Base-by-base conservation (phyloP, 1,284 basidiomycete species). In the Ganoderma lingzhi region DNA sequence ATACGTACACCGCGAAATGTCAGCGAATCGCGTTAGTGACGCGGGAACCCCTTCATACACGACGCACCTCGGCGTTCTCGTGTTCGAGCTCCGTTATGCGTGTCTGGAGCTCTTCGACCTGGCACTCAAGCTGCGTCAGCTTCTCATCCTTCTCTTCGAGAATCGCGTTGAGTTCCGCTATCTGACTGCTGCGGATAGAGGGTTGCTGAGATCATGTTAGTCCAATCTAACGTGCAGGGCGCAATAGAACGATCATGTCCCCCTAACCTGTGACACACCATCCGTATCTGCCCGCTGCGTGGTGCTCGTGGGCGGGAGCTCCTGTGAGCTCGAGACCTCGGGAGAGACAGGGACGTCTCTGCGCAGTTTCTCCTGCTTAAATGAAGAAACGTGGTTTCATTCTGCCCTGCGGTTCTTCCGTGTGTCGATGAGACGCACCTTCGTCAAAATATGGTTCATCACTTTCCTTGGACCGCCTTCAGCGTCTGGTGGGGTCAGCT, bases 261-360 rank as follows among this genome's bases (percentile, higher is more conserved):
- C n/a, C 35, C 56, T 59, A 15, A 61, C 77, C 68, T 73, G 72
- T 1, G 74, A 76, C 51, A 78, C 75, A 58, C 76, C 74, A 32
- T 76, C 77, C 6, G 67, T 69, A 28, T 73, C 75, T 12, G 76
- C 77, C 30, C 69, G 75, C 30, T 77, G 77, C 5, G 74, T 76
- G 0, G 78, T 75, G 32, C 72, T 69, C 3, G 75, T 77, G 0
- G 69, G 65, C 3, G 74, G 72, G 14, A 70, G 63, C 28, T 74
- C 71, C 14, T 67, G 65, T 19, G 62, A 17, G 6, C 19, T 32
- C 6, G 65, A 51, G 23, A 64, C 53, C 28, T 66, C 67, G 1
- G 70, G 69, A n/a, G 69, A 69, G 17, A 30, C 23, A 8, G 28
- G 39, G 28, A n/a, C 51, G 15, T 62, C 44, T n/a, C 56, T 42